Percentiles rank a stretch among this genome's conserved stretches.
These are phyloP conservation scores for Wickerhamomyces canadensis DNA, from an alignment of 805 yeast genomes.

Conservation along the genomic window DNA sequence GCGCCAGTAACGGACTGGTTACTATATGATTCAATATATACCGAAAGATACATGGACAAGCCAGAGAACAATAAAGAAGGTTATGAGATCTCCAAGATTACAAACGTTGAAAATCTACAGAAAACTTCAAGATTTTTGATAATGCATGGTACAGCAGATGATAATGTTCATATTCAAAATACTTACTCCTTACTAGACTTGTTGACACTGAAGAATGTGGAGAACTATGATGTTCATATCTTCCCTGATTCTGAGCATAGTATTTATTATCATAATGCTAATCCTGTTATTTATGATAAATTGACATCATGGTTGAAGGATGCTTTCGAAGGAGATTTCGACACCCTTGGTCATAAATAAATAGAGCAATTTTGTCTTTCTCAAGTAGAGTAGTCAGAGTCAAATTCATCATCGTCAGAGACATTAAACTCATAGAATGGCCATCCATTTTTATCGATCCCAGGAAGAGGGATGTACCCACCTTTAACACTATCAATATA, in stretches of 20 bases:
- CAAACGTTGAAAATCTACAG: constrained; percentile 49
- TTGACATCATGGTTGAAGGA: constrained; percentile 56
- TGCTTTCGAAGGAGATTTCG: constrained; percentile 53
- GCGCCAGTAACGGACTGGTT: constrained; percentile 98
- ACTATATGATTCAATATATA: constrained; percentile 87
- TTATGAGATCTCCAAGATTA: constrained; percentile 54
- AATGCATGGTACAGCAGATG: constrained; percentile 98
- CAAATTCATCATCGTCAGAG: neutral
- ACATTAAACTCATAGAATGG: too few species aligned
- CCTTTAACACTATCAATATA: too few species aligned
- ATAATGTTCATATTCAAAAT: constrained; percentile 94
- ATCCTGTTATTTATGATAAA: constrained; percentile 61
- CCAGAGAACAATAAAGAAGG: constrained; percentile 67
- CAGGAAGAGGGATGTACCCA: too few species aligned
- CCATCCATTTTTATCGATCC: too few species aligned
- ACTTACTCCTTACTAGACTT: constrained; percentile 71
- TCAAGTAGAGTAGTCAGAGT: neutral
- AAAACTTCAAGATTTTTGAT: constrained; percentile 62
- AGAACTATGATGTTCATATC: constrained; percentile 74
- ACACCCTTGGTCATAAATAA: constrained; percentile 14
- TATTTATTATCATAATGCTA: constrained; percentile 68
- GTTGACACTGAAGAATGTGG: constrained; percentile 62
- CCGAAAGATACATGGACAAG: constrained; percentile 89
- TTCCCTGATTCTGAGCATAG: constrained; percentile 83
- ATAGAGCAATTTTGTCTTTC: neutral